Percentiles rank a stretch among this genome's conserved stretches.
Conservation (phyloP, 169 alveolate genomes). For the Besnoitia besnoiti region DNA sequence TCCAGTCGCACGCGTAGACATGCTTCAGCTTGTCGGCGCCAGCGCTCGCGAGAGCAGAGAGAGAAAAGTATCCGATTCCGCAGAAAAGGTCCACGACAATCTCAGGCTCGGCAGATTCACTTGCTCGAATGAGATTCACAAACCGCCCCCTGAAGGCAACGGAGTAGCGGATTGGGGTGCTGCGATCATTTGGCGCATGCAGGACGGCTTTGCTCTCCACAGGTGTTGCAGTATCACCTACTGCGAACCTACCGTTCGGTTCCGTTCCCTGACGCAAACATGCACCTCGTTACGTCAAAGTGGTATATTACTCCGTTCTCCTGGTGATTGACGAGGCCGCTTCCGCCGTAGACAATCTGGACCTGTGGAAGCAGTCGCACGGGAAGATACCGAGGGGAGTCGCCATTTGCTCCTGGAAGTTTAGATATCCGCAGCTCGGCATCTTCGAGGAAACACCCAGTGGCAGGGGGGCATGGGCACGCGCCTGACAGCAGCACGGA, state of each 20-base stretch:
- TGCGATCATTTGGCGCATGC: neutral
- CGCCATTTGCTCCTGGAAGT: neutral
- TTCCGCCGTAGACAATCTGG: neutral
- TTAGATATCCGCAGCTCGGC: neutral
- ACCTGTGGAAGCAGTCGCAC: slow-evolving; percentile 39
- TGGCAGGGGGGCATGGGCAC: no score
- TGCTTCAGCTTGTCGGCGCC: slow-evolving; percentile 45
- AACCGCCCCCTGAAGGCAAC: slow-evolving; percentile 52
- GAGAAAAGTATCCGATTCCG: slow-evolving; percentile 81
- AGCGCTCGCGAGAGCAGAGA: slow-evolving; percentile 70
- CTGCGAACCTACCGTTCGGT: slow-evolving; percentile 75
- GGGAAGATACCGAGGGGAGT: slow-evolving; percentile 12
- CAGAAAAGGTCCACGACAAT: slow-evolving; percentile 81
- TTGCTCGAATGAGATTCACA: slow-evolving; percentile 38
- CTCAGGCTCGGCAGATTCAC: slow-evolving; percentile 48
- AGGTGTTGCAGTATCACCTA: slow-evolving; percentile 15
- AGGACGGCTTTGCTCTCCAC: neutral
- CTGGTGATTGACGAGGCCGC: slow-evolving; percentile 24
- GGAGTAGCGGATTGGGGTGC: neutral
- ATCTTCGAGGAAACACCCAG: neutral
- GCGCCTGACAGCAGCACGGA: no score
- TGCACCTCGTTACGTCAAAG: slow-evolving; percentile 72
- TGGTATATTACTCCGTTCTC: slow-evolving; percentile 75
- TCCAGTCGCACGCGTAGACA: slow-evolving; percentile 76
- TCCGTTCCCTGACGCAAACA: slow-evolving; percentile 81